Evolutionary conservation across 139 green algal genomes (phyloP).

Genomic region (Chlorella sp.): DNA sequence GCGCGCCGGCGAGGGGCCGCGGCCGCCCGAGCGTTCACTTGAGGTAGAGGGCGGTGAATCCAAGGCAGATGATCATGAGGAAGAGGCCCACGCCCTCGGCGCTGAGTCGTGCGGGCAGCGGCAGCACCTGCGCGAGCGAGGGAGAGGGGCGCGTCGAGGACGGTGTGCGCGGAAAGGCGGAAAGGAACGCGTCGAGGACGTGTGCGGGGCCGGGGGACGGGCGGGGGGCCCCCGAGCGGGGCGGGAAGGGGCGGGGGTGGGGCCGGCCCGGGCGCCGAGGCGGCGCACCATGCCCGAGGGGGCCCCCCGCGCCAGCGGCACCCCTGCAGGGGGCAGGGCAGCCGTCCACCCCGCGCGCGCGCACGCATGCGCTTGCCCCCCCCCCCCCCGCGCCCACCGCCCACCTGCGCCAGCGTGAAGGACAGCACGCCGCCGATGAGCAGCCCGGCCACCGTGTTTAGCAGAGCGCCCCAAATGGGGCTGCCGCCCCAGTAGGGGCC

Average conservation of each 20-base stretch:
- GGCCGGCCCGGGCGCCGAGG: constrained; percentile 7
- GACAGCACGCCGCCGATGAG: constrained; percentile 53
- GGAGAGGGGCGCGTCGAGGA: no score
- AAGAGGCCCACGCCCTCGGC: constrained; percentile 58
- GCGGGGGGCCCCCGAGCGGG: neutral
- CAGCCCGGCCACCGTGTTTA: constrained; percentile 55
- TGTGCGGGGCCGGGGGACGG: no score
- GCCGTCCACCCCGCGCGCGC: neutral
- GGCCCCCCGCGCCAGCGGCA: neutral
- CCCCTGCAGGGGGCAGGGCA: no score
- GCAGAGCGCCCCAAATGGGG: constrained; percentile 75
- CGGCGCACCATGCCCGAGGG: neutral
- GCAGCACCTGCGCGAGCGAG: constrained; percentile 50
- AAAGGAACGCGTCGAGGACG: no score
- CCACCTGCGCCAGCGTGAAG: neutral
- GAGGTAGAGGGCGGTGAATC: constrained; percentile 65
- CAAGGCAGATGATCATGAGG: constrained; percentile 63
- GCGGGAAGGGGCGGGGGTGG: neutral
- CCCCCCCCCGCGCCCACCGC: neutral
- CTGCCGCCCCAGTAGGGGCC: constrained; percentile 69
- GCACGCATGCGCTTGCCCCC: neutral
- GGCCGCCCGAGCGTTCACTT: constrained; percentile 42
- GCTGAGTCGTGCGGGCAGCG: constrained; percentile 47
- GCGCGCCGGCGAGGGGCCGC: no score
- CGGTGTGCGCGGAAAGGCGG: no score